Percentiles rank a stretch among this genome's conserved stretches.
phyloP scores from a whole-genome alignment of 176 grass and related monocot genomes.

The Eleusine indica region DNA sequence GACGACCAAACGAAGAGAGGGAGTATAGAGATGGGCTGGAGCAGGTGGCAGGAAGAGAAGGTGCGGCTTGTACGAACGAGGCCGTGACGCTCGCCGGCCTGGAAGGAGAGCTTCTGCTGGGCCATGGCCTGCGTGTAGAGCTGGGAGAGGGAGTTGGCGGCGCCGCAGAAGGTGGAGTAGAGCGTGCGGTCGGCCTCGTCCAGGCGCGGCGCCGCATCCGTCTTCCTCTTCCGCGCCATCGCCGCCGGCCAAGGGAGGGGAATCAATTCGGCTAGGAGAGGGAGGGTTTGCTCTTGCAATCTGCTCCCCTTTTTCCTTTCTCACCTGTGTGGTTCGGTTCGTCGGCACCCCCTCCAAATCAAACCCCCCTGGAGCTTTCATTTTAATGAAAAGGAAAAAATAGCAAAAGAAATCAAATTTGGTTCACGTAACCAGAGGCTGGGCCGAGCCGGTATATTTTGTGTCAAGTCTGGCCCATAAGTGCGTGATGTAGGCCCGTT shows the following conservation, averaged over 20 bases:
- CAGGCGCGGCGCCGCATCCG: conserved; percentile 57
- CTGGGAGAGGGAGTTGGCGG: conserved; percentile 84
- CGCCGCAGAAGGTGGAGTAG: conserved; percentile 74
- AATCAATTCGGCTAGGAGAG: neutral
- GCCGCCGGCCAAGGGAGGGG: conserved; percentile 11
- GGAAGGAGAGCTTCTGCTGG: conserved; percentile 81
- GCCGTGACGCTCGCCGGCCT: conserved; percentile 76
- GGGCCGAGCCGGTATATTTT: neutral
- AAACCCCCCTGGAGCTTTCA: neutral
- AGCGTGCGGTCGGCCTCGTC: conserved; percentile 86
- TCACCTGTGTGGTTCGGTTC: neutral
- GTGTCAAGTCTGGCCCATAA: neutral
- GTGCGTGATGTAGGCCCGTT: neutral
- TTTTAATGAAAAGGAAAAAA: neutral
- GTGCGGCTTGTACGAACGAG: conserved; percentile 37
- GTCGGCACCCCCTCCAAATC: conserved; percentile 9
- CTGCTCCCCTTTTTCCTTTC: neutral
- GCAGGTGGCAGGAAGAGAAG: neutral
- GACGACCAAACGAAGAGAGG: neutral
- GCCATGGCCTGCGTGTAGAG: conserved; percentile 78
- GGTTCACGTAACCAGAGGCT: neutral
- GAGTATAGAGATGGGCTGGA: neutral
- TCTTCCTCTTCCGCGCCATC: conserved; percentile 83
- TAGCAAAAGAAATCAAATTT: neutral
- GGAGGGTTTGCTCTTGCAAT: conserved; percentile 25